Conservation (phyloP, 2,329 filamentous ascomycete species). For the Colletotrichum endophyticum region DNA sequence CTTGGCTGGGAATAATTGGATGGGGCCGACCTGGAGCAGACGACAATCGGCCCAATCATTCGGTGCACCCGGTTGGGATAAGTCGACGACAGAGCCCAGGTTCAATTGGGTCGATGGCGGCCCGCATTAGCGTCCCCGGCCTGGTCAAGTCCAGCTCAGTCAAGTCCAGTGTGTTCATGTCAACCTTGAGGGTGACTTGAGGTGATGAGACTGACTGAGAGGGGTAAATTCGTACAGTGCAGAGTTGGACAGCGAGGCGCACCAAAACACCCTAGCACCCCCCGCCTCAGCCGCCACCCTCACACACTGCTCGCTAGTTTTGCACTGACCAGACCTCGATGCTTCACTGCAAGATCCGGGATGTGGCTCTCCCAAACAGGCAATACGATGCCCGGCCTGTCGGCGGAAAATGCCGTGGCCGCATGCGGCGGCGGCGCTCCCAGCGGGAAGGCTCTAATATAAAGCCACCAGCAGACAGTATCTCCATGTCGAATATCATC, state of each 20-base stretch:
- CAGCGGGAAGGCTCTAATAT: background rate
- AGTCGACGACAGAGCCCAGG: background rate
- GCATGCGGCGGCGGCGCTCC: background rate
- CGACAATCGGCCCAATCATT: slow-evolving; percentile 15
- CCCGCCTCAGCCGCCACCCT: background rate
- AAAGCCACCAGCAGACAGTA: background rate
- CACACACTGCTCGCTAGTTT: background rate
- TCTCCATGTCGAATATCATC: background rate
- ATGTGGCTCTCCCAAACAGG: background rate
- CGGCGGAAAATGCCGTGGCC: background rate
- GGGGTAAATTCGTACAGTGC: background rate
- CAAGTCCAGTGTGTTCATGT: background rate
- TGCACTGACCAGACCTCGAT: background rate
- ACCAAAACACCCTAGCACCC: background rate
- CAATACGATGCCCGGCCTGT: background rate
- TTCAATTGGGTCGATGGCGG: slow-evolving; percentile 1
- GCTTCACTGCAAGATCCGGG: background rate
- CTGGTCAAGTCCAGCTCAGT: background rate
- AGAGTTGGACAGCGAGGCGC: background rate
- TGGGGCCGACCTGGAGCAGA: background rate
- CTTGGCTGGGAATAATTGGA: slow-evolving; percentile 7
- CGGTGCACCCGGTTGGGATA: background rate
- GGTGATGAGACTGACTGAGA: background rate
- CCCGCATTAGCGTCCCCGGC: slow-evolving; percentile 4
- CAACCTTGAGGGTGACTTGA: background rate